Percentiles rank a stretch among this genome's conserved stretches.
These are phyloP conservation scores for Pythium utonaiense DNA, from an alignment of 352 stramenopile species.

Conservation along the genomic window DNA sequence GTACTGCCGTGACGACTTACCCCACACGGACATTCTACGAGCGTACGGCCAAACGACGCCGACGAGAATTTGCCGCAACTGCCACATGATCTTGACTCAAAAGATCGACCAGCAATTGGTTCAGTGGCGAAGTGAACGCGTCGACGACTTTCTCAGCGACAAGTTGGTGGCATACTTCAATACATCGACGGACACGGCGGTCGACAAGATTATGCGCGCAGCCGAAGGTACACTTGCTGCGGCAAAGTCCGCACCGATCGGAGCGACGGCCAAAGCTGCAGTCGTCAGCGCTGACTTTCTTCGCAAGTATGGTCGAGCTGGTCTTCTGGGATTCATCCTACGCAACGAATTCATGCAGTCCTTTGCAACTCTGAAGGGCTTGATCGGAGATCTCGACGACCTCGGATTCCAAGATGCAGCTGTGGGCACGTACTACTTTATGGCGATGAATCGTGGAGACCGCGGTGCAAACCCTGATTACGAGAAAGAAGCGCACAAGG, in stretches of 20 bases:
- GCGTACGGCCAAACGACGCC: slow-evolving; percentile 60
- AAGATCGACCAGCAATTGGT: slow-evolving; percentile 77
- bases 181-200: slow-evolving; percentile 67
- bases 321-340: slow-evolving; percentile 78
- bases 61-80: slow-evolving; percentile 69
- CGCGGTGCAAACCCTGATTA: slow-evolving; percentile 64
- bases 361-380: slow-evolving; percentile 75
- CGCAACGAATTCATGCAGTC: slow-evolving; percentile 89
- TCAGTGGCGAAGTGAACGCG: slow-evolving; percentile 76
- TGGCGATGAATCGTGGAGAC: slow-evolving; percentile 84
- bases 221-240: slow-evolving; percentile 73
- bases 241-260: slow-evolving; percentile 76
- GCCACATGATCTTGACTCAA: slow-evolving; percentile 61
- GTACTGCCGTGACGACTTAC: slow-evolving; percentile 73
- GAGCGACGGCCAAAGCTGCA: slow-evolving; percentile 76
- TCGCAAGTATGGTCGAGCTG: slow-evolving; percentile 76
- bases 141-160: slow-evolving; percentile 69
- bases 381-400: slow-evolving; percentile 77
- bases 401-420: slow-evolving; percentile 83
- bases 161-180: slow-evolving; percentile 77
- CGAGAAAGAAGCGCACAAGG: slow-evolving; percentile 56
- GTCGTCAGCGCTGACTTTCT: slow-evolving; percentile 85
- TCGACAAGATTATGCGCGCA: slow-evolving; percentile 83
- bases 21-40: slow-evolving; percentile 50
- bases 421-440: slow-evolving; percentile 86